Percentiles rank a stretch among this genome's conserved stretches.
Conservation (phyloP, 345 rosid genomes). For the Ceriops decandra region DNA sequence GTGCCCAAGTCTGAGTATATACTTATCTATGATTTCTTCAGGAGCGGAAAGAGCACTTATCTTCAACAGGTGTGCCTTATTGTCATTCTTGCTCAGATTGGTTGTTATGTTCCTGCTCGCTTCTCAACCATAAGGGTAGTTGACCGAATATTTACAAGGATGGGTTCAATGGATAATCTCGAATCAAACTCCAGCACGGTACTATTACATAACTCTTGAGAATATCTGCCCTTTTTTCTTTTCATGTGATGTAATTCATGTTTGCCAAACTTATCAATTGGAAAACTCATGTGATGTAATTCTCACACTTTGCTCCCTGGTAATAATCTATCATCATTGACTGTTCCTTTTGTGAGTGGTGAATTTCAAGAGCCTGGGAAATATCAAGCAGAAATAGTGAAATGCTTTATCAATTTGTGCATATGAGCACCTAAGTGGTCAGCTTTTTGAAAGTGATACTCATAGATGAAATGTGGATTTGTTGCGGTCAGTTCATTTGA, state of each 20-base stretch:
- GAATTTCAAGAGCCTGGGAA: too few species aligned
- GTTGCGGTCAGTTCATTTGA: not conserved
- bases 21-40: slow-evolving; percentile 27
- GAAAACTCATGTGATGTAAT: too few species aligned
- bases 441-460: too few species aligned
- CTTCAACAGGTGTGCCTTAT: slow-evolving; percentile 93
- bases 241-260: not conserved
- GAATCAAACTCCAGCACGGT: slow-evolving; percentile 98
- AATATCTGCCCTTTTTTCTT: not conserved
- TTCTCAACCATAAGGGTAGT: slow-evolving; percentile 75
- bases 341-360: too few species aligned
- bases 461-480: not conserved
- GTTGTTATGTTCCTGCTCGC: slow-evolving; percentile 91
- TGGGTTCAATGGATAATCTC: slow-evolving; percentile 83
- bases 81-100: slow-evolving; percentile 92
- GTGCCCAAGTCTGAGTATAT: slow-evolving; percentile 11
- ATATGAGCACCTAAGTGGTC: too few species aligned
- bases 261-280: not conserved
- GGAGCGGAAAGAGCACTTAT: slow-evolving; percentile 99
- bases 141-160: slow-evolving; percentile 93
- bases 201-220: slow-evolving; percentile 11
- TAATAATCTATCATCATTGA: too few species aligned
- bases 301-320: too few species aligned
- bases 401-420: too few species aligned
- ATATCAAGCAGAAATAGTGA: too few species aligned